Conservation (phyloP, 352 stramenopile species). For the Aphanomyces cochlioides region DNA sequence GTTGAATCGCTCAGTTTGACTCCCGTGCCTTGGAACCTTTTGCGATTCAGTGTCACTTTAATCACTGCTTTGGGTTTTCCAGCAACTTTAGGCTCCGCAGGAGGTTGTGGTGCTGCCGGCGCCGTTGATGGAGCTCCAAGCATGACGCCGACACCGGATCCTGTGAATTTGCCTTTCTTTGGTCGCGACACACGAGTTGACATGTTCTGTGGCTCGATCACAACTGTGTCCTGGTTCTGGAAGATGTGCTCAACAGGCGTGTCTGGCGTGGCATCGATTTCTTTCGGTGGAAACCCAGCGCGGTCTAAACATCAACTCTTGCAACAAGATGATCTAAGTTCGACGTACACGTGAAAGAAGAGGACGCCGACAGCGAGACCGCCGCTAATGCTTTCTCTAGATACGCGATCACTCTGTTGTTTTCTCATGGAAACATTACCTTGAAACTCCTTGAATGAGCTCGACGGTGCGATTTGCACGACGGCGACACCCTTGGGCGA, state of each 20-base stretch:
- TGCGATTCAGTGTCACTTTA: slow-evolving; percentile 12
- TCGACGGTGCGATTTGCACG: not conserved
- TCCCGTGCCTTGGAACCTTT: not conserved
- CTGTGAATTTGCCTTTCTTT: not conserved
- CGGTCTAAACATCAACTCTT: not conserved
- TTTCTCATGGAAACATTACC: not conserved
- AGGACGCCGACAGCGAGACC: not conserved
- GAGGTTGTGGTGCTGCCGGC: not conserved
- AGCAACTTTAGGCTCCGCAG: not conserved
- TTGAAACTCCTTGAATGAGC: slow-evolving; percentile 10
- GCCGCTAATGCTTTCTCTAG: slow-evolving; percentile 12
- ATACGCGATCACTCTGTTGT: not conserved
- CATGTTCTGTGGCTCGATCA: slow-evolving; percentile 1
- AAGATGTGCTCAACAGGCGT: not conserved
- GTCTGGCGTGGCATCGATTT: slow-evolving; percentile 7
- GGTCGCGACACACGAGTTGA: not conserved
- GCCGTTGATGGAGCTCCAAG: not conserved
- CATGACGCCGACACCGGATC: not conserved
- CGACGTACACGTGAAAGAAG: slow-evolving; percentile 9
- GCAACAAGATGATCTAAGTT: not conserved
- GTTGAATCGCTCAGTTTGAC: not conserved
- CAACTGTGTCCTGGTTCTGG: slow-evolving; percentile 24
- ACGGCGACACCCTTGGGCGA: not conserved
- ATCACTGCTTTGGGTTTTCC: not conserved
- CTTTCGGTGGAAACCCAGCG: slow-evolving; percentile 25